A percentile compares a stretch with the other conserved stretches of the same genome.
These are phyloP conservation scores for Sarcodon sp. DNA, from an alignment of 768 basidiomycete genomes.

Conservation along the genomic window DNA sequence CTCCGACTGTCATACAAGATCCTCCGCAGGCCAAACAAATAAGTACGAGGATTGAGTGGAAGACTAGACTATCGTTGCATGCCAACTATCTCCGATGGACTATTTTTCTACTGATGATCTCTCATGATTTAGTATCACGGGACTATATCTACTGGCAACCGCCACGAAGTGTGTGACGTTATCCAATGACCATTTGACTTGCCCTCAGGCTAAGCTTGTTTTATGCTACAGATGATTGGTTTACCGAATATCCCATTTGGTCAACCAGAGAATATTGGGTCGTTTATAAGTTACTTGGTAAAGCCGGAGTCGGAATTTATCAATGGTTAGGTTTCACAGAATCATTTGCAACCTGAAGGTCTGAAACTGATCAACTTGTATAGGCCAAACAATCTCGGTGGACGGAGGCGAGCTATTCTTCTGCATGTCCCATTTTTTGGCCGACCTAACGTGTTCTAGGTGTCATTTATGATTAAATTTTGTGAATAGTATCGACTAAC, in stretches of 20 bases:
- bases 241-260: conserved; percentile 2
- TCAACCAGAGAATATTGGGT: conserved; percentile 7
- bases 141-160: not conserved
- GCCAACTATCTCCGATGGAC: too few relatives aligned
- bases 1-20: too few relatives aligned
- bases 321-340: conserved; percentile 5
- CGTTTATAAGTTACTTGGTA: conserved; percentile 10
- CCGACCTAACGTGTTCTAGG: not conserved
- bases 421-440: not conserved
- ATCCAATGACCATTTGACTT: not conserved
- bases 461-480: not conserved
- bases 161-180: not conserved
- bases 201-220: not conserved
- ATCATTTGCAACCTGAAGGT: not conserved
- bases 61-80: too few relatives aligned
- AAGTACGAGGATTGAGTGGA: too few relatives aligned
- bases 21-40: too few relatives aligned
- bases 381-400: not conserved
- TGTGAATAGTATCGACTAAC: too few relatives aligned
- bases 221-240: not conserved
- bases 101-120: too few relatives aligned
- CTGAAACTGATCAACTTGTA: not conserved
- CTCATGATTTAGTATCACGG: too few relatives aligned
- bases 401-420: not conserved
- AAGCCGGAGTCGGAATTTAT: conserved; percentile 11